Evolutionary conservation across 192 early-diverging fungal species (phyloP).

Genomic region (Coemansia sp.): DNA sequence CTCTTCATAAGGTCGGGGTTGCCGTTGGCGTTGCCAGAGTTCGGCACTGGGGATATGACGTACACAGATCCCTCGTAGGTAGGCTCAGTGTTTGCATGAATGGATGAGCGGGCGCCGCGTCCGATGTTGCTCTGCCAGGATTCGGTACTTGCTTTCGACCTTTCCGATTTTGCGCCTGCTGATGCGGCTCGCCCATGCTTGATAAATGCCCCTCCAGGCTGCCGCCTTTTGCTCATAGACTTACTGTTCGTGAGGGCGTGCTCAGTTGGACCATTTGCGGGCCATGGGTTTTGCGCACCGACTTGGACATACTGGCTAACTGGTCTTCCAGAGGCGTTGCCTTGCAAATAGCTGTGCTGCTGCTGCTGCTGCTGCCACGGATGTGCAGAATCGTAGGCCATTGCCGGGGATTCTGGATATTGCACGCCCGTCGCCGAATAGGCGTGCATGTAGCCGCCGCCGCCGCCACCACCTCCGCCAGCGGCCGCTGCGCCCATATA

Average conservation of each 20-base stretch:
- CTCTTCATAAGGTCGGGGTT: neutral
- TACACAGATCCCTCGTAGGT: conserved; percentile 33
- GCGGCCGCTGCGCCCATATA: neutral
- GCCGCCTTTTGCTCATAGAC: conserved; percentile 18
- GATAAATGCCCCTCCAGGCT: conserved; percentile 31
- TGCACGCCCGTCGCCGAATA: neutral
- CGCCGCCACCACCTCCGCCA: neutral
- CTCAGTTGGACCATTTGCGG: neutral
- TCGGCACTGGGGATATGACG: conserved; percentile 16
- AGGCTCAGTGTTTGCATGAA: conserved; percentile 40
- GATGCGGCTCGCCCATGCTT: conserved; percentile 16
- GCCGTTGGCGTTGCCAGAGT: neutral
- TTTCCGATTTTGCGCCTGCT: conserved; percentile 13
- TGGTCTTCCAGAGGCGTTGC: conserved; percentile 3
- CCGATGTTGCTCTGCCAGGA: conserved; percentile 52
- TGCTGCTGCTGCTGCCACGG: conserved; percentile 18
- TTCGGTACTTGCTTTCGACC: conserved; percentile 28
- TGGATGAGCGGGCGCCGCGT: conserved; percentile 22
- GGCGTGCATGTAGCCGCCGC: neutral
- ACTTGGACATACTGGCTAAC: conserved; percentile 13
- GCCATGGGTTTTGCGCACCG: neutral
- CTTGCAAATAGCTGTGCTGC: conserved; percentile 2
- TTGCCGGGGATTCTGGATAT: conserved; percentile 8
- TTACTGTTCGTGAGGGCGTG: neutral
- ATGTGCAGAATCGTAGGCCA: conserved; percentile 5